These are phyloP conservation scores for Dendrobium catenatum DNA, from an alignment of 106 monocot species.

Conservation along the genomic window DNA sequence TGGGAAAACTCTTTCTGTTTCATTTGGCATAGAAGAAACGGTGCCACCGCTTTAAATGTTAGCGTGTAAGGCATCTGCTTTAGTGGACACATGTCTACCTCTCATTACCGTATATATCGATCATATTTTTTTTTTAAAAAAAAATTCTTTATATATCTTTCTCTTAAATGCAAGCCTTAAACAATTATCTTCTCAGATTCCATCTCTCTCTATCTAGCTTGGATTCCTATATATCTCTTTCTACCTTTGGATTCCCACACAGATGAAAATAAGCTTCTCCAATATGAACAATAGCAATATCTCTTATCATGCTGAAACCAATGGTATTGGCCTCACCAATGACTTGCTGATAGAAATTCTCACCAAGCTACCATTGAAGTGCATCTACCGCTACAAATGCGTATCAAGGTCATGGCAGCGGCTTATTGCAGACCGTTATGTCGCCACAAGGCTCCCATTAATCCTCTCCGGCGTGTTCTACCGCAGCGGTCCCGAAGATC, in stretches of 20 bases:
- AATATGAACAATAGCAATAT: neutral
- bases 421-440: slow-evolving; percentile 33
- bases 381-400: slow-evolving; percentile 34
- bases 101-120: neutral
- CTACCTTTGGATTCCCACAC: neutral
- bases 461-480: slow-evolving; percentile 39
- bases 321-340: slow-evolving; percentile 15
- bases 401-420: slow-evolving; percentile 39
- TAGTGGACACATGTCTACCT: neutral
- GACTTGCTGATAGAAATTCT: slow-evolving; percentile 51
- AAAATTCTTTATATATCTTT: neutral
- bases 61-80: neutral
- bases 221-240: neutral
- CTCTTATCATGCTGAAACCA: neutral
- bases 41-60: neutral
- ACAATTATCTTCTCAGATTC: neutral
- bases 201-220: neutral
- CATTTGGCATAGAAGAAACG: neutral
- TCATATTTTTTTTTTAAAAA: neutral
- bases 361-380: slow-evolving; percentile 32
- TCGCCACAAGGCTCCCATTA: slow-evolving; percentile 22
- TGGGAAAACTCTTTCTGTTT: neutral
- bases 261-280: neutral
- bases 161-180: neutral
- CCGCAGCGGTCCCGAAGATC: neutral